Conservation (phyloP, 2,329 filamentous ascomycete genomes). For the Alternaria ventricosa region DNA sequence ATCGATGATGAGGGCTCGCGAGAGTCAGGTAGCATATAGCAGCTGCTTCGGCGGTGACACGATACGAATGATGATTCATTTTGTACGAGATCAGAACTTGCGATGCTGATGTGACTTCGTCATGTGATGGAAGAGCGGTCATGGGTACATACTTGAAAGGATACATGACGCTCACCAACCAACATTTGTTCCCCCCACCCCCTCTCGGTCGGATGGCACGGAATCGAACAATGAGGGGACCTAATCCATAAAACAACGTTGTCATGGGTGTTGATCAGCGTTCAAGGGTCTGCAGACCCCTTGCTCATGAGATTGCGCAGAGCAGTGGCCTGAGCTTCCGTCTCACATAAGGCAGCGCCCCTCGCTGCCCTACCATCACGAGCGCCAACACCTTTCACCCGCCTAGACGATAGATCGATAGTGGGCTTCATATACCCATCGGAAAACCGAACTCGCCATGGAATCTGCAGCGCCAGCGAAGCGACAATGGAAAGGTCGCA, state of each 20-base stretch:
- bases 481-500: not conserved
- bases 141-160: too few species aligned
- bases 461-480: not conserved
- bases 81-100: not conserved
- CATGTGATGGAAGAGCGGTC: too few species aligned
- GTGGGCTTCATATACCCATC: not conserved
- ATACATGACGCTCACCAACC: too few species aligned
- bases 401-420: not conserved
- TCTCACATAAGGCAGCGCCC: not conserved
- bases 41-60: not conserved
- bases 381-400: not conserved
- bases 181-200: not conserved
- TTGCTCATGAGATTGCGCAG: not conserved
- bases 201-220: not conserved
- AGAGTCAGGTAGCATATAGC: slow-evolving; percentile 4
- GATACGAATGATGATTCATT: not conserved
- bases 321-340: not conserved
- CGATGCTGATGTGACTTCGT: not conserved
- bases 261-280: not conserved
- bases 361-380: not conserved
- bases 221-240: not conserved
- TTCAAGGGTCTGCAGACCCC: not conserved
- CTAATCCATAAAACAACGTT: not conserved
- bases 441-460: not conserved
- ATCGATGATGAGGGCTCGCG: slow-evolving; percentile 2